phyloP scores from a whole-genome alignment of 2,329 filamentous ascomycete genomes.

The Colletotrichum sp. region DNA sequence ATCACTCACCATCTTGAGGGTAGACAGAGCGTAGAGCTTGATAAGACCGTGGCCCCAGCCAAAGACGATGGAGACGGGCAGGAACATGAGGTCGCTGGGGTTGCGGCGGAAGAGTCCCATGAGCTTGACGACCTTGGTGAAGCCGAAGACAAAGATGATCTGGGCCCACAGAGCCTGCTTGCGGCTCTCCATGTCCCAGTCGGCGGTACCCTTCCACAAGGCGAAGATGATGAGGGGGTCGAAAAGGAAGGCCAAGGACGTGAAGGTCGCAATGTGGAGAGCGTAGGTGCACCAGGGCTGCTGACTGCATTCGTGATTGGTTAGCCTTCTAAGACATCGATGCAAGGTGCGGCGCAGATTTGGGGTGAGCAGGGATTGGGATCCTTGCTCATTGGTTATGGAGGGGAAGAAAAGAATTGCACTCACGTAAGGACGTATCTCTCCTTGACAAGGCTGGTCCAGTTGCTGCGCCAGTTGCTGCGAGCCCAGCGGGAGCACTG shows the following conservation, averaged over 20 bases:
- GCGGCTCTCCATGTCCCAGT: conserved; percentile 61
- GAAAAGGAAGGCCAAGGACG: conserved; percentile 81
- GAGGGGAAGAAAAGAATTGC: conserved; percentile 4
- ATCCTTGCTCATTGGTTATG: neutral
- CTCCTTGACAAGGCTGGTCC: conserved; percentile 86
- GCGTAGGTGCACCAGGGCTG: conserved; percentile 95
- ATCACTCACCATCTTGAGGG: conserved; percentile 79
- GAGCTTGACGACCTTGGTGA: conserved; percentile 91
- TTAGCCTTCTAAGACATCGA: conserved; percentile 12
- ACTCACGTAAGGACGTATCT: conserved; percentile 85
- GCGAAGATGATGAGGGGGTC: conserved; percentile 76
- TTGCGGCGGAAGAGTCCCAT: conserved; percentile 85
- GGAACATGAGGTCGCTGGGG: conserved; percentile 78
- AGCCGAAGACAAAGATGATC: conserved; percentile 75
- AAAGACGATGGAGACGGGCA: conserved; percentile 87
- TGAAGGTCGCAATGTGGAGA: conserved; percentile 90
- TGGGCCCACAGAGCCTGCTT: conserved; percentile 65
- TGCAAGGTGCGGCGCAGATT: neutral
- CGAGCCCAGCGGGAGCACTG: conserved; percentile 95
- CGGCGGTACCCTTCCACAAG: conserved; percentile 70
- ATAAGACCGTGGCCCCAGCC: conserved; percentile 93
- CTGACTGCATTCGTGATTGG: conserved; percentile 60
- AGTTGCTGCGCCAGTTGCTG: conserved; percentile 97
- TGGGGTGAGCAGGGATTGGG: neutral
- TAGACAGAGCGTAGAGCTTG: conserved; percentile 87